Base-by-base conservation (phyloP, 2,329 filamentous ascomycete genomes). In the Ophiostoma sp. region DNA sequence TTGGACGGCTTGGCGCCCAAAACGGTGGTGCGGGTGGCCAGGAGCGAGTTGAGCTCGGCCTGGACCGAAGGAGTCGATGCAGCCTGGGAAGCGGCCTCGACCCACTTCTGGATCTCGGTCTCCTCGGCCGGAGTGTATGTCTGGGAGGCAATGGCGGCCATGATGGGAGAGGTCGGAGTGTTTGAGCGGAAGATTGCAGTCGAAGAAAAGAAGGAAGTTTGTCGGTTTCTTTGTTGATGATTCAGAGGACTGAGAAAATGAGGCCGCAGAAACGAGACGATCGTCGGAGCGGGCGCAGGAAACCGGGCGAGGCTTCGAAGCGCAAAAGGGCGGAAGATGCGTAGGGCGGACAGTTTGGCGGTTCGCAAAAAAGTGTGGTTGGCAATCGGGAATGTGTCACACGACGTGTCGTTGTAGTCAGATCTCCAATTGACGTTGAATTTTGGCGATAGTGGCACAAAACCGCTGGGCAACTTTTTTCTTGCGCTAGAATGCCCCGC, bases 1-100 rank as follows among this genome's bases (percentile, higher is more conserved):
- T 92, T 89, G 78, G 93, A 97, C 71, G 95, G 94, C 86, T 98
- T 98, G 81, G 88, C 88, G 78, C 95, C 95, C 75, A 98, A 90
- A 52, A 98, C 86, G 55, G 95, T 98, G 74, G 95, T 97, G 78
- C 94, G 93, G 77, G 92, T 93, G 73, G 93, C 91, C 75, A 98
- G 91, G 84, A 97, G 94, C 73, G 89, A 87, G 86, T 98, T 97
- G 78, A 98, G 89, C 72, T 91, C 89, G 74, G 91, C 89, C 76
- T 98, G 88, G 75, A 90, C 86, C 74, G 88, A 85, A 42, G 87
- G 80, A 39, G 77, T 74, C 39, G 75, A 74, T 45, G 85, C 83
- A 79, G 89, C 88, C 80, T 92, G 90, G 75, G 91, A 88, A 57
- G 93, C 90, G 63, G 92, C 93, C 79, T 90, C 91, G 80, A 95